A percentile compares a stretch with the other conserved stretches of the same genome.
These are phyloP conservation scores for Torulaspora maleeae DNA, from an alignment of 805 yeast genomes.

Conservation along the genomic window DNA sequence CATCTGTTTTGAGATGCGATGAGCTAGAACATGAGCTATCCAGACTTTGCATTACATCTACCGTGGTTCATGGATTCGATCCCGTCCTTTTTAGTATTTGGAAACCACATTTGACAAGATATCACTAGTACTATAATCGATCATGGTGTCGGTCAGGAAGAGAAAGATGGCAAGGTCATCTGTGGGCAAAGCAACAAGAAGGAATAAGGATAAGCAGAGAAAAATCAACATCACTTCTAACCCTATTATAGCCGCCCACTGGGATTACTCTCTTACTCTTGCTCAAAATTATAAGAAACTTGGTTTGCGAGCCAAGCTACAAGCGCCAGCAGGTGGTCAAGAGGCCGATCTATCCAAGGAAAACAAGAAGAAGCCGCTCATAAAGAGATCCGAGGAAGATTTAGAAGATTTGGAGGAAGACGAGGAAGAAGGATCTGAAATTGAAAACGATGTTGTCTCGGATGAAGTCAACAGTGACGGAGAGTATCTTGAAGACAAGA, in stretches of 20 bases:
- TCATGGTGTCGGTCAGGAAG: slow-evolving; percentile 72
- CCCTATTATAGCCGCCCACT: slow-evolving; percentile 79
- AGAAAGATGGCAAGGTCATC: slow-evolving; percentile 78
- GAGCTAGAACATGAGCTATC: neutral
- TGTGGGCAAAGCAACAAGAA: slow-evolving; percentile 63
- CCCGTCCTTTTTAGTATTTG: too few species aligned
- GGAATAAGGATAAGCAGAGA: slow-evolving; percentile 64
- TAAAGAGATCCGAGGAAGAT: slow-evolving; percentile 26
- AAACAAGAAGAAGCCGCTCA: slow-evolving; percentile 36
- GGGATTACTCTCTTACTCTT: slow-evolving; percentile 81
- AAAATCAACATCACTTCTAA: slow-evolving; percentile 62
- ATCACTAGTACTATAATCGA: neutral
- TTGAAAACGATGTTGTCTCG: slow-evolving; percentile 15
- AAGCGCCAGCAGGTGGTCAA: slow-evolving; percentile 73
- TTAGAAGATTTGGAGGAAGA: slow-evolving; percentile 21
- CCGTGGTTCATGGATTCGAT: too few species aligned
- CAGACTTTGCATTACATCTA: neutral
- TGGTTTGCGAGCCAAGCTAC: slow-evolving; percentile 68
- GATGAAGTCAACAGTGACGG: slow-evolving; percentile 31
- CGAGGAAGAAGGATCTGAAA: slow-evolving; percentile 19
- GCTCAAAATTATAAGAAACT: slow-evolving; percentile 80
- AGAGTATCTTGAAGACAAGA: slow-evolving; percentile 45
- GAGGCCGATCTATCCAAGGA: slow-evolving; percentile 51
- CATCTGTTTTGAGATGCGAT: neutral
- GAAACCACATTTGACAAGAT: too few species aligned